Evolutionary conservation across 1,139 yeast species (phyloP).

Genomic region (Protomyces lactucae-debilis): DNA sequence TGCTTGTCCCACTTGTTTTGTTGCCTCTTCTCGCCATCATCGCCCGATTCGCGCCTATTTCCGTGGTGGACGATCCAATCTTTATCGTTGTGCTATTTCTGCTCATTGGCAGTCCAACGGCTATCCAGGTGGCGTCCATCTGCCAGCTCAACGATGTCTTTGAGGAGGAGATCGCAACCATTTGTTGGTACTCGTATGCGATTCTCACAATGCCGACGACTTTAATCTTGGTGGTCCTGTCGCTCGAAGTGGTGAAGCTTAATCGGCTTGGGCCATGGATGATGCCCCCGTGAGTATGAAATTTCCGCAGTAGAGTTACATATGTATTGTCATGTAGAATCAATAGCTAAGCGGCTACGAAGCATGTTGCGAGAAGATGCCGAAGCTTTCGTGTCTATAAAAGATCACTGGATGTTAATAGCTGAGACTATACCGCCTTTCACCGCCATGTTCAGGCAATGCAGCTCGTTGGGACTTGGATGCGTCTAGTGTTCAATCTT

Average conservation of each 20-base stretch:
- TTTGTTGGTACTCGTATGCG: conserved; percentile 47
- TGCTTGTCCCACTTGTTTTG: conserved; percentile 62
- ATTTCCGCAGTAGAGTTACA: not conserved
- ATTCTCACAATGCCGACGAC: conserved; percentile 22
- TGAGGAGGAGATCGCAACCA: conserved; percentile 80
- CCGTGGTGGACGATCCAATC: conserved; percentile 78
- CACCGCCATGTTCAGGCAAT: too few species aligned
- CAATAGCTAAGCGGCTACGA: not conserved
- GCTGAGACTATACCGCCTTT: too few species aligned
- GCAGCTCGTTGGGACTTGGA: too few species aligned
- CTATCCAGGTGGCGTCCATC: conserved; percentile 28
- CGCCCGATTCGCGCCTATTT: conserved; percentile 60
- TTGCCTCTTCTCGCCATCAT: conserved; percentile 63
- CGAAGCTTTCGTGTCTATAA: not conserved
- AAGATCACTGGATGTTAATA: too few species aligned
- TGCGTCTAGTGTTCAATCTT: too few species aligned
- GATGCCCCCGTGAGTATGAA: not conserved
- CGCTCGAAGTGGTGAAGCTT: conserved; percentile 24
- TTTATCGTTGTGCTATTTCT: conserved; percentile 71
- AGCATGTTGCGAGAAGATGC: not conserved
- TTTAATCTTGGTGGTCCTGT: conserved; percentile 12
- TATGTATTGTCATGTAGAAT: not conserved
- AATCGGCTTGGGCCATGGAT: conserved; percentile 18
- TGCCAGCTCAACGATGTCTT: conserved; percentile 49
- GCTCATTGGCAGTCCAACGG: conserved; percentile 32